Evolutionary conservation across 129 eudicot species (phyloP).

Genomic region (Flaveria sonorensis): DNA sequence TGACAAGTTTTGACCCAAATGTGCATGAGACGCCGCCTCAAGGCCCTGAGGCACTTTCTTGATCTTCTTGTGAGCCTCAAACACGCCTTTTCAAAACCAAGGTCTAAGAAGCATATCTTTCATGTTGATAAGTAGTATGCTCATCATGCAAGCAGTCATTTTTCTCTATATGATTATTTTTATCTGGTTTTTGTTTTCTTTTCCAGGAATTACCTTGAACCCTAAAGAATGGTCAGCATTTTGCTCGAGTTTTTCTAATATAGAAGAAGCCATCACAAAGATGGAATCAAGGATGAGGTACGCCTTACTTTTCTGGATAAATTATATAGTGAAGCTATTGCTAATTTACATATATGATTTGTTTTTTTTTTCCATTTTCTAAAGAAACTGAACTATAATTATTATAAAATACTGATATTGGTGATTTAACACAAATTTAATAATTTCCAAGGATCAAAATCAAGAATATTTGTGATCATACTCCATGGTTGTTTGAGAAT

Average conservation of each 20-base stretch:
- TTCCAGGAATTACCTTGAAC: constrained; percentile 56
- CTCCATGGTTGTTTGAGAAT: constrained; percentile 3
- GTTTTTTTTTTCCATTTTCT: neutral
- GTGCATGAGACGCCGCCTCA: too few species aligned
- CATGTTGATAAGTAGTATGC: neutral
- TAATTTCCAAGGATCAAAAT: neutral
- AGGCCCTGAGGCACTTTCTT: too few species aligned
- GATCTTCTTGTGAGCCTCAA: too few species aligned
- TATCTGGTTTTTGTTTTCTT: constrained; percentile 25
- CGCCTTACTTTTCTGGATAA: constrained; percentile 17
- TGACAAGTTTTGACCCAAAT: too few species aligned
- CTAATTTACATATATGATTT: neutral
- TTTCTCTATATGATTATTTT: constrained; percentile 15
- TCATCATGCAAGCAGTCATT: constrained; percentile 1
- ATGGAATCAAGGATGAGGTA: constrained; percentile 63
- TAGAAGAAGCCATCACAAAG: constrained; percentile 65
- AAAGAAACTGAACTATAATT: constrained; percentile 2
- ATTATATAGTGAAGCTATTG: neutral
- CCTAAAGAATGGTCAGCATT: constrained; percentile 63
- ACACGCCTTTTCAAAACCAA: too few species aligned
- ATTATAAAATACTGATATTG: neutral
- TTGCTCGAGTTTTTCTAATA: constrained; percentile 53
- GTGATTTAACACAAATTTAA: neutral
- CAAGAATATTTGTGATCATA: neutral
- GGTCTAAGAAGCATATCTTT: neutral